These are phyloP conservation scores for Leishmania lainsoni DNA, from an alignment of 208 protist species.

Conservation along the genomic window DNA sequence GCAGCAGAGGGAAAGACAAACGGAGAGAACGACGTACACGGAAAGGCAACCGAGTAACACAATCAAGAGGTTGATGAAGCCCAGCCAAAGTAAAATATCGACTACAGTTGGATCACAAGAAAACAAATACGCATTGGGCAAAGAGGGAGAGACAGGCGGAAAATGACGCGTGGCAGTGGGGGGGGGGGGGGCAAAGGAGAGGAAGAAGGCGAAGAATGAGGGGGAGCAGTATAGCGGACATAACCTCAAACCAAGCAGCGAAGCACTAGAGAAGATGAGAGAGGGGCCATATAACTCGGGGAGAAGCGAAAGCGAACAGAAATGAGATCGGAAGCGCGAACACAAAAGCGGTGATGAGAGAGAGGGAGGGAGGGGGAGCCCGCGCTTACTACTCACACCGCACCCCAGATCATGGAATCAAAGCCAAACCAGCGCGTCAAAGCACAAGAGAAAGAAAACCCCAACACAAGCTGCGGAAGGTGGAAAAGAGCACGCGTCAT, in stretches of 20 bases:
- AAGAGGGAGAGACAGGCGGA: neutral
- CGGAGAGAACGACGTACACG: neutral
- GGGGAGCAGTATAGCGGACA: neutral
- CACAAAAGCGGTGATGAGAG: neutral
- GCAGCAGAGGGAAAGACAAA: neutral
- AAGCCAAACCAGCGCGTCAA: too few species aligned
- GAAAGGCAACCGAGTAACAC: neutral
- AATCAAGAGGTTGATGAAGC: too few species aligned
- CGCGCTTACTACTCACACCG: too few species aligned
- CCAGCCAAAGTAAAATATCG: too few species aligned
- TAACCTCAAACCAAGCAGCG: neutral
- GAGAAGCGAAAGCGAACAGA: neutral
- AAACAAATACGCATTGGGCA: neutral
- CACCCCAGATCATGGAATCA: too few species aligned
- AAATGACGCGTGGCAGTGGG: neutral
- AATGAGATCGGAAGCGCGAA: slow-evolving; percentile 2
- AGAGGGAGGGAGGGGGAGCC: neutral
- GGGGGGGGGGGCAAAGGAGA: neutral
- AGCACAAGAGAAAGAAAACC: too few species aligned
- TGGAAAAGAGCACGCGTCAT: neutral
- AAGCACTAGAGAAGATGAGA: slow-evolving; percentile 3
- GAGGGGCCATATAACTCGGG: too few species aligned
- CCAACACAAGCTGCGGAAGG: neutral
- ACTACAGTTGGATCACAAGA: neutral
- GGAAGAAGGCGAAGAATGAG: neutral